Evolutionary conservation across 495 filamentous ascomycete genomes (phyloP), one percentile per base, ranked within the genome.

Genomic region (Lepraria neglecta): DNA sequence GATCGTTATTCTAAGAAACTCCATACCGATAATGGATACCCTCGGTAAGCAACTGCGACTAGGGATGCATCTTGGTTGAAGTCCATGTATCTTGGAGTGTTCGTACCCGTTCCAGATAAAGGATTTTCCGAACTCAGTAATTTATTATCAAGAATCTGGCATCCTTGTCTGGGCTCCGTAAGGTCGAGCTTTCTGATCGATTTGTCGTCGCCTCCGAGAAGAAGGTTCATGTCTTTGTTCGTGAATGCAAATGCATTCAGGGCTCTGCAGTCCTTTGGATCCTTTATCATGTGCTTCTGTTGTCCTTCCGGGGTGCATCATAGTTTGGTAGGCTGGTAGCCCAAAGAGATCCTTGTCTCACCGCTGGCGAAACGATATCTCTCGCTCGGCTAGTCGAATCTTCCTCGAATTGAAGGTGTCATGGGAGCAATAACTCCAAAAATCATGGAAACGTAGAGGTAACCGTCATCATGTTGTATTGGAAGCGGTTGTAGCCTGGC

Each of bases 1-100:
- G 45, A 28, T 19, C 21, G n/a, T 14, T 27, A 19, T 42, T 46
- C 19, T 24, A 28, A 38, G 1, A 59, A 3, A 21, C 60, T 58
- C 67, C 67, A 69, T 14, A 65, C 61, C 2, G 67, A 66, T 17
- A 69, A 53, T 6, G 69, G 65, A 47, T 68, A 58, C 12, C 69
- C 57, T 43, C 65, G 35, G 52, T 69, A 68, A 5, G 63, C 62
- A 1, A 69, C 61, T 30, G 65, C 69, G 7, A 69, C 28, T 10
- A 52, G 27, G n/a, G 59, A 59, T 3, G 50, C 63, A 51, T 69
- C 65, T 6, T 44, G 47, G 28, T 55, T 71, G 27, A 71, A 53
- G 35, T 60, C 35, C 57, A 65, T 61, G 30, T 42, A 61, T 17
- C 35, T 50, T 21, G 67, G 55, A 5, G 59, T 40, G 21, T 65